Evolutionary conservation across 768 basidiomycete genomes (phyloP), one percentile per base, ranked within the genome.

Genomic region (Boletus edulis): DNA sequence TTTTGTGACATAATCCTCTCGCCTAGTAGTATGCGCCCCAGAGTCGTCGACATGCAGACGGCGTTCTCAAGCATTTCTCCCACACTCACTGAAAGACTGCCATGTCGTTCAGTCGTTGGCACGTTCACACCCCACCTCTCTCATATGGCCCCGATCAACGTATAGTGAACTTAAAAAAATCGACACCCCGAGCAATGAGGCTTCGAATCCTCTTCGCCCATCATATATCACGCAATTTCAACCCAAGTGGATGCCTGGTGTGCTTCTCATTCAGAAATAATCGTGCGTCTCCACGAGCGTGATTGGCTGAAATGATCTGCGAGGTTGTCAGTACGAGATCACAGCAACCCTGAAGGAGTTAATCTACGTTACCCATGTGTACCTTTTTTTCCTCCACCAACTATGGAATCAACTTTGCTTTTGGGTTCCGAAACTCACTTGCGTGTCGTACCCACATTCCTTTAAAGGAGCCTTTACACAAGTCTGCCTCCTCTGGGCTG

Each of bases 271-370:
- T 53, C 20, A 1, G 20, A 20, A 20, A 20, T 20, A 20, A 20
- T 20, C 47, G 40, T 35, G 22, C 55, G 45, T 35, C 46, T 24
- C 46, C 57, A 52, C 51, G 40, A 51, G 35, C 63, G 41, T 51
- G 47, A 20, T 31, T 18, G 46, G 32, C 24, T n/a, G 37, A 38
- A n/a, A 44, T 58, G 62, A 68, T 68, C 59, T 63, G 31, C 63
- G 20, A 59, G 32, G 8, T 37, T 48, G 48, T n/a, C 48, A 54
- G 58, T 46, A 62, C 57, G 55, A 51, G 35, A 67, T 71, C 59
- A 61, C 54, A 52, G 42, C 60, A 71, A 50, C 67, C 68, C 69
- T 67, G 67, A 69, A 65, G 67, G 61, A 71, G 68, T 60, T 68
- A 70, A 62, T 42, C 64, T 66, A 66, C 42, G 55, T 63, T 44